Percentiles rank a stretch among this genome's conserved stretches.
phyloP scores from a whole-genome alignment of 305 asterid genomes.

The Ruellia speciosa region DNA sequence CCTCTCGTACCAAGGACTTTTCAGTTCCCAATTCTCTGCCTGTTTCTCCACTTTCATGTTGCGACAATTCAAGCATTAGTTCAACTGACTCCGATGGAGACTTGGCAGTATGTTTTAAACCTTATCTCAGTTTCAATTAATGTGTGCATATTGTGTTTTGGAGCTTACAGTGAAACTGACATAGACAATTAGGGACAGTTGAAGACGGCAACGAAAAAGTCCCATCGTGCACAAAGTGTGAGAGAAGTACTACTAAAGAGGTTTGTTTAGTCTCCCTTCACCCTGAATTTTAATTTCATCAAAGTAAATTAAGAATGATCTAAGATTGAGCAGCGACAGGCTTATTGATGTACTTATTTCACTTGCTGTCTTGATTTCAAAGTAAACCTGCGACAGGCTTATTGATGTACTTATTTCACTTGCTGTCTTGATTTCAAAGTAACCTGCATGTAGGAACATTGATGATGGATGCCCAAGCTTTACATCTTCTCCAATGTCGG shows the following conservation, averaged over 20 bases:
- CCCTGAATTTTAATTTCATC: neutral
- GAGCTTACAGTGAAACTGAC: slow-evolving; percentile 28
- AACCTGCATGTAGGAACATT: neutral
- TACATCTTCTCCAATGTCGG: slow-evolving; percentile 51
- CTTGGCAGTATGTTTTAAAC: slow-evolving; percentile 39
- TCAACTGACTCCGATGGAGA: slow-evolving; percentile 49
- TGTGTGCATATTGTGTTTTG: slow-evolving; percentile 9
- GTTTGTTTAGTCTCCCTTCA: slow-evolving; percentile 26
- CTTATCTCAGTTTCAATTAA: slow-evolving; percentile 16
- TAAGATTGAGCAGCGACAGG: too few relatives aligned
- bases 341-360: too few relatives aligned
- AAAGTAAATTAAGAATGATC: too few relatives aligned
- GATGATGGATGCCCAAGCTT: slow-evolving; percentile 52
- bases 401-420: too few relatives aligned
- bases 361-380: neutral
- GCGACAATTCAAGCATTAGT: slow-evolving; percentile 42
- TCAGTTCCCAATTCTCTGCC: slow-evolving; percentile 31
- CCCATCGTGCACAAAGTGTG: slow-evolving; percentile 23
- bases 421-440: neutral
- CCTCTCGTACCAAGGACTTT: slow-evolving; percentile 42
- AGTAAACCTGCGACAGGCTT: neutral
- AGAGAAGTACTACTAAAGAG: slow-evolving; percentile 47
- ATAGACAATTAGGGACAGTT: slow-evolving; percentile 46
- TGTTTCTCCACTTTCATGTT: slow-evolving; percentile 33
- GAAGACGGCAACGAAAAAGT: slow-evolving; percentile 29